phyloP scores from a whole-genome alignment of 139 green algal species.

The Picochlorum costavermella region DNA sequence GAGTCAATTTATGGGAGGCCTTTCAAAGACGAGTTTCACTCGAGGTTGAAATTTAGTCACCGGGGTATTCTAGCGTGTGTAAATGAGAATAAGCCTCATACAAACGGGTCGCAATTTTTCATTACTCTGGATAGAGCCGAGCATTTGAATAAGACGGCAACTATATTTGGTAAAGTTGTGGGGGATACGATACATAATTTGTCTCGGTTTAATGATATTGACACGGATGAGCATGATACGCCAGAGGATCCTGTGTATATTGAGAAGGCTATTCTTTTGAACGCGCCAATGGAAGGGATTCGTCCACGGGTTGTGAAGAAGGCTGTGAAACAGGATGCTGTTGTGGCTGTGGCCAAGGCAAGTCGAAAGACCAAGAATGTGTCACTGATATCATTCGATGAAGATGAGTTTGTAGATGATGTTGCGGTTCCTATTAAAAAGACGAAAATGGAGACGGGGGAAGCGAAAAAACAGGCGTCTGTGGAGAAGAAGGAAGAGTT shows the following conservation, averaged over 20 bases:
- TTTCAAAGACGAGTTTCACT: constrained; percentile 88
- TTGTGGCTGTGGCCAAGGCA: constrained; percentile 15
- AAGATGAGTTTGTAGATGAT: constrained; percentile 22
- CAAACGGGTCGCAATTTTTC: constrained; percentile 88
- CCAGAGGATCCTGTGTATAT: constrained; percentile 65
- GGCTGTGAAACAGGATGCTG: constrained; percentile 16
- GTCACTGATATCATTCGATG: constrained; percentile 80
- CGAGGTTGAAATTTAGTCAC: constrained; percentile 79
- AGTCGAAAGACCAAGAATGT: constrained; percentile 58
- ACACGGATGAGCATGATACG: constrained; percentile 50
- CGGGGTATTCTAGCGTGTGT: constrained; percentile 89
- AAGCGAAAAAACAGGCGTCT: neutral
- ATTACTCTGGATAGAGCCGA: constrained; percentile 56
- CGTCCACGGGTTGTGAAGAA: constrained; percentile 40
- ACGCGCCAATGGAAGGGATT: constrained; percentile 96
- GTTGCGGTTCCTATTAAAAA: constrained; percentile 34
- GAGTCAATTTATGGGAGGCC: constrained; percentile 42
- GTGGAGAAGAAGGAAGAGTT: neutral
- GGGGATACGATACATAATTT: constrained; percentile 91
- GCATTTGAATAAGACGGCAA: constrained; percentile 81
- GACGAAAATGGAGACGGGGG: neutral
- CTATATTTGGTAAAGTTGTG: constrained; percentile 84
- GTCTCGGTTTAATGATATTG: constrained; percentile 70
- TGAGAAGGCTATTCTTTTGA: constrained; percentile 65
- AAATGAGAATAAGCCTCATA: constrained; percentile 75